Evolutionary conservation across 306 rosid genomes (phyloP).

Genomic region (Rosa lucieae): DNA sequence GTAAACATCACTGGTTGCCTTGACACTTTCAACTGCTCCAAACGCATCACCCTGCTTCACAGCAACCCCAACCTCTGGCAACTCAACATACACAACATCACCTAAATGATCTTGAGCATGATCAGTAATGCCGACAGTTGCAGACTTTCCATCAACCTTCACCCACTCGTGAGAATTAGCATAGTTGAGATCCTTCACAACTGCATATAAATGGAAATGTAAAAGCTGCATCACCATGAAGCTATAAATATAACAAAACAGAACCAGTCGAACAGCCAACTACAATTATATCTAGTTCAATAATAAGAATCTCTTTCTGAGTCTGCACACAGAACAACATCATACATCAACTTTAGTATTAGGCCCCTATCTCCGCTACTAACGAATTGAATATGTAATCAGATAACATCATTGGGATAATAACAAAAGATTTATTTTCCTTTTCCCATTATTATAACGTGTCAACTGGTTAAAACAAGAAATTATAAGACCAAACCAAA

Average conservation of each 20-base stretch:
- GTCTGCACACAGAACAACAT: not conserved
- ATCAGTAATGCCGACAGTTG: conserved; percentile 79
- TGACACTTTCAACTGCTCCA: conserved; percentile 97
- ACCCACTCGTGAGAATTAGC: conserved; percentile 89
- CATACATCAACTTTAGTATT: not conserved
- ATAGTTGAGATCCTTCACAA: conserved; percentile 76
- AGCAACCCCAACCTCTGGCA: conserved; percentile 70
- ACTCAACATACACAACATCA: conserved; percentile 89
- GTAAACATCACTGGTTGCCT: conserved; percentile 90
- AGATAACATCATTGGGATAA: not conserved
- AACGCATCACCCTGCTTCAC: conserved; percentile 67
- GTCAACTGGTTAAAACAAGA: not conserved
- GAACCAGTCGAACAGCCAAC: not conserved
- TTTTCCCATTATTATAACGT: not conserved
- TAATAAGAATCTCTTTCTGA: not conserved
- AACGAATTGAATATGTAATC: not conserved
- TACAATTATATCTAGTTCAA: not conserved
- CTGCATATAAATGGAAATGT: conserved; percentile 38
- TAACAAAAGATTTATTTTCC: not conserved
- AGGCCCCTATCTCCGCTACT: not conserved
- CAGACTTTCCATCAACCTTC: conserved; percentile 75
- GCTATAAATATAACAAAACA: conserved; percentile 10
- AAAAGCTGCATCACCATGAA: conserved; percentile 10
- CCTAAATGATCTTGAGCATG: conserved; percentile 98
- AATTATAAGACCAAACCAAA: not conserved